phyloP scores from a whole-genome alignment of 805 yeast genomes.

The Torulaspora indica region DNA sequence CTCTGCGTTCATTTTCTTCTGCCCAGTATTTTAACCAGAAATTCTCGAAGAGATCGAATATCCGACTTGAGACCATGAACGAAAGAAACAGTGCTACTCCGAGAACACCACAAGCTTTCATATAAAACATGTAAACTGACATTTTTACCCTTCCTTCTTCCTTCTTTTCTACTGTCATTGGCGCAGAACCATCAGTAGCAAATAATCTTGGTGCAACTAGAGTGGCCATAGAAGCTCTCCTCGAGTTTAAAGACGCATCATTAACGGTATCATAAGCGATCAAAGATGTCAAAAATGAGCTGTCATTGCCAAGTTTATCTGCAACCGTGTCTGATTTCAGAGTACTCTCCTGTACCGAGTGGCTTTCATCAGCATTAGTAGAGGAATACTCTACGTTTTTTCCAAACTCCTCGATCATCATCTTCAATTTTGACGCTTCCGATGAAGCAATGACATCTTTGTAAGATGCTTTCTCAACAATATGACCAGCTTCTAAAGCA shows the following conservation, averaged over 20 bases:
- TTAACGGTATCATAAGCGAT: slow-evolving; percentile 6
- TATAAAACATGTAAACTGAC: slow-evolving; percentile 50
- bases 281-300: slow-evolving; percentile 3
- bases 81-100: slow-evolving; percentile 45
- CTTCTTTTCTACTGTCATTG: slow-evolving; percentile 48
- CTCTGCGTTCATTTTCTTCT: slow-evolving; percentile 43
- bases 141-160: slow-evolving; percentile 57
- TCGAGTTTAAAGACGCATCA: slow-evolving; percentile 22
- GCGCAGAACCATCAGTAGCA: slow-evolving; percentile 38
- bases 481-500: slow-evolving; percentile 50
- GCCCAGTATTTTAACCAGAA: slow-evolving; percentile 72
- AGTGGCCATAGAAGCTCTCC: slow-evolving; percentile 64
- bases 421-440: slow-evolving; percentile 35
- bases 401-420: slow-evolving; percentile 31
- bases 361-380: neutral
- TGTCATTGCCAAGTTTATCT: slow-evolving; percentile 1
- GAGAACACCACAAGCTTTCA: slow-evolving; percentile 51
- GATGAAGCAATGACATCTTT: slow-evolving; percentile 40
- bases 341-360: neutral
- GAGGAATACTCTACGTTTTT: slow-evolving; percentile 22
- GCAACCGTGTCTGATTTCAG: neutral
- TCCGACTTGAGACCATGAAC: slow-evolving; percentile 36
- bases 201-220: slow-evolving; percentile 39
- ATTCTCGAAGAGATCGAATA: slow-evolving; percentile 43
- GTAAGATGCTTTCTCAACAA: slow-evolving; percentile 57